These are phyloP conservation scores for Solanum pennellii DNA, from an alignment of 257 asterid genomes.

Conservation along the genomic window DNA sequence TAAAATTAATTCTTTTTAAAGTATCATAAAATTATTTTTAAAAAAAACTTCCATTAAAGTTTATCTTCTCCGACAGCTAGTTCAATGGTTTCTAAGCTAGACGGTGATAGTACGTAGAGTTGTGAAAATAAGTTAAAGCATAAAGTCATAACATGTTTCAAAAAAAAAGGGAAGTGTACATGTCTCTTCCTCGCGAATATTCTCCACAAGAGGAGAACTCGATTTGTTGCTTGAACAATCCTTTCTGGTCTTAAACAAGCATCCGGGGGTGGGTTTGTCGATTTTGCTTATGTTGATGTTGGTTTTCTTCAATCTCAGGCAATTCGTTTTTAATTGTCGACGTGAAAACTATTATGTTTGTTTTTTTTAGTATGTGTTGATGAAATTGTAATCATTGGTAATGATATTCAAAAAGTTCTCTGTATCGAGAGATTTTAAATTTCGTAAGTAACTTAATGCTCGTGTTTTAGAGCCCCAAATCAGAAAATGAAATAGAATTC, in stretches of 20 bases:
- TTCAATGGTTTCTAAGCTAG: no score
- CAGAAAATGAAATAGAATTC: no score
- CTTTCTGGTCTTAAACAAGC: neutral
- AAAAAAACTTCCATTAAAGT: no score
- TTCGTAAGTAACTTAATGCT: no score
- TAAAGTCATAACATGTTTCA: neutral
- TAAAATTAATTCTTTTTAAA: no score
- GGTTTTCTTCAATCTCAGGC: neutral
- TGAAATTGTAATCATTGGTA: neutral
- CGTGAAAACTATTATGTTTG: neutral
- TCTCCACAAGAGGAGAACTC: neutral
- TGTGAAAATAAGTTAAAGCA: no score
- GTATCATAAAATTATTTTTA: no score
- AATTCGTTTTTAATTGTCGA: neutral
- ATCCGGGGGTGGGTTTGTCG: neutral
- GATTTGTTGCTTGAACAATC: neutral
- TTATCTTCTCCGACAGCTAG: no score
- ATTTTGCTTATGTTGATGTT: no score
- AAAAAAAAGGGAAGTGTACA: neutral
- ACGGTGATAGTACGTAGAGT: rapidly evolving
- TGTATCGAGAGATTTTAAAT: neutral
- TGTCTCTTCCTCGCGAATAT: neutral
- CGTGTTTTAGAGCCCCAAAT: no score
- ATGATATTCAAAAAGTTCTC: neutral
- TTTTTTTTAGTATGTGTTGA: neutral